A percentile compares a stretch with the other conserved stretches of the same genome.
Conservation (phyloP, 139 green algal genomes). For the Micractinium sp. region DNA sequence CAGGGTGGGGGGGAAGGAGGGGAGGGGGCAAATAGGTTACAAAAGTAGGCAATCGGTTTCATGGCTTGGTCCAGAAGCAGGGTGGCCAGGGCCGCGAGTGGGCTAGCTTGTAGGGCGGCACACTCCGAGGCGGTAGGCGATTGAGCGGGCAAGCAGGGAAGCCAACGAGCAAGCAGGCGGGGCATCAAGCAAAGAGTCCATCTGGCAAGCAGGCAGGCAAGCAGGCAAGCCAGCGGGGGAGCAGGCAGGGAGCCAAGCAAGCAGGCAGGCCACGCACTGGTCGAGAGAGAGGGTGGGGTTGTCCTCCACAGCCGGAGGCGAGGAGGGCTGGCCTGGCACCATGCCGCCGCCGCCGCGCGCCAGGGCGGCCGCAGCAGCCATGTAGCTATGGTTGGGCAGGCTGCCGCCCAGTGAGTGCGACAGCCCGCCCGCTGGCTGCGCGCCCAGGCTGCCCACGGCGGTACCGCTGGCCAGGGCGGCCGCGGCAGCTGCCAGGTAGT, state of each 20-base stretch:
- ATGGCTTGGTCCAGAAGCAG: too few relatives aligned
- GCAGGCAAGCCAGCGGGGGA: too few relatives aligned
- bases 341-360: background rate
- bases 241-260: background rate
- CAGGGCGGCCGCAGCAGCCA: conserved; percentile 1
- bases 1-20: background rate
- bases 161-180: too few relatives aligned
- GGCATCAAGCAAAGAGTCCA: too few relatives aligned
- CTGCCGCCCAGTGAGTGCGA: background rate
- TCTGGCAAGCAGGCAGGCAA: too few relatives aligned
- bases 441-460: background rate
- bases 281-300: conserved; percentile 16
- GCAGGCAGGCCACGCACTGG: conserved; percentile 10
- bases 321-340: background rate
- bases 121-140: too few relatives aligned
- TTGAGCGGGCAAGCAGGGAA: too few relatives aligned
- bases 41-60: background rate
- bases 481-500: conserved; percentile 11
- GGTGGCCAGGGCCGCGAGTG: too few relatives aligned
- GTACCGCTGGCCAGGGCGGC: conserved; percentile 7
- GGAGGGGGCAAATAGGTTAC: background rate
- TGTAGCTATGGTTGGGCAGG: conserved; percentile 16
- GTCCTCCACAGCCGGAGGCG: background rate
- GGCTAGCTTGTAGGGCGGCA: too few relatives aligned
- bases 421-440: background rate